Evolutionary conservation across 2,329 filamentous ascomycete genomes (phyloP).

Genomic region (Plectosphaerella cucumerina): DNA sequence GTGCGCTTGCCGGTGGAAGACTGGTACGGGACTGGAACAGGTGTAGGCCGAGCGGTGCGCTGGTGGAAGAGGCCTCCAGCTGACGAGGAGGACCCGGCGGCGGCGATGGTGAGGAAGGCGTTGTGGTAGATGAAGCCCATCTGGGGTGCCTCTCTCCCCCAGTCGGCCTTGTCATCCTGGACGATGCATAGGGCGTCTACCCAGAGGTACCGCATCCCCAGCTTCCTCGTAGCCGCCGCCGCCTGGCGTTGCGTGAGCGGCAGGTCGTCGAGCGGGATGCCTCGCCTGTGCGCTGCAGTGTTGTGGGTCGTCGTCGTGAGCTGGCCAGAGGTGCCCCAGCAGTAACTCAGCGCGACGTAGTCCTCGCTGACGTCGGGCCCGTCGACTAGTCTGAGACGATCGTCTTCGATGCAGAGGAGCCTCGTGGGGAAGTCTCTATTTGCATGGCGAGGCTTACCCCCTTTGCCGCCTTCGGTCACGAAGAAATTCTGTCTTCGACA

Average conservation of each 20-base stretch:
- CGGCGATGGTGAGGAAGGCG: background rate
- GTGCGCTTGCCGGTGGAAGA: too few species aligned
- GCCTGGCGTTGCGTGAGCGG: slow-evolving; percentile 5
- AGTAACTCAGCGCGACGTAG: slow-evolving; percentile 13
- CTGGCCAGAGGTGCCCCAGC: slow-evolving; percentile 10
- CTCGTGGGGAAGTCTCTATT: too few species aligned
- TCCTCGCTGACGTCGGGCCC: background rate
- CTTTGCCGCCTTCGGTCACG: too few species aligned
- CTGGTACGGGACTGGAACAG: too few species aligned
- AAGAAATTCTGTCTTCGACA: too few species aligned
- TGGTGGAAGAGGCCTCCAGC: too few species aligned
- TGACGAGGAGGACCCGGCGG: background rate
- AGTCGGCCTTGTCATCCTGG: slow-evolving; percentile 7
- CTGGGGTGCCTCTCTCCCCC: background rate
- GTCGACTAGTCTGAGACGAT: background rate
- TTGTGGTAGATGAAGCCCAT: background rate
- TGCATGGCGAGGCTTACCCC: too few species aligned
- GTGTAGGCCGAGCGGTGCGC: too few species aligned
- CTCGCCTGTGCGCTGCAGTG: background rate
- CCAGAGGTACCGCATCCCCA: slow-evolving; percentile 13
- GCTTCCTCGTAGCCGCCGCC: slow-evolving; percentile 5
- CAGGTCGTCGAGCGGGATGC: background rate
- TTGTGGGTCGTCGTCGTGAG: slow-evolving; percentile 3
- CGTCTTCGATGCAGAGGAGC: too few species aligned
- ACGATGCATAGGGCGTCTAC: slow-evolving; percentile 15